Evolutionary conservation across 164 flowering plant genomes (phyloP), one percentile per base, ranked within the genome.

Genomic region (Cinnamomum chago): DNA sequence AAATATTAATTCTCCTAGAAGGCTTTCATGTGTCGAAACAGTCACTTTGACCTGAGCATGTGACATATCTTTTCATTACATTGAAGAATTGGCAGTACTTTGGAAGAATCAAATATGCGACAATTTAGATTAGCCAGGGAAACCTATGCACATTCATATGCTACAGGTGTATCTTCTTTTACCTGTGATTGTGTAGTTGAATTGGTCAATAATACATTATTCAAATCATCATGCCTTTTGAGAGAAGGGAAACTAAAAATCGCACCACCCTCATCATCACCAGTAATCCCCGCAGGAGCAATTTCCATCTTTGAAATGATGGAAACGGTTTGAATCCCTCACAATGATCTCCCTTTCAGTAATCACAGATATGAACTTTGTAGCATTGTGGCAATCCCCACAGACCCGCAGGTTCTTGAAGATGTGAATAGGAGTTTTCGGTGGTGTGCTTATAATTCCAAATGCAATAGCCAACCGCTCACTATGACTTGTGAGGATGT

Each of bases 381-480:
- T 88, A 47, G 81, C 84, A 76, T 67, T 85, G 72, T 86, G 88
- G 75, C 91, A 88, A 73, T 88, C 91, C 60, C 90, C 93, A 79
- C 91, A 90, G 9, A 90, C 91, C 55, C 91, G 75, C 73, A 88
- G 78, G 79, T 90, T 90, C 76, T 88, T 90, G 79, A 87, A 90
- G 33, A 90, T 80, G 68, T 82, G 76, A 68, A 90, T 79, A 20
- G 83, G 70, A 52, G 76, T 86, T 70, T 82, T 82, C 5, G 86
- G 88, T 14, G 87, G 85, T 14, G 88, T 86, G 81, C 75, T 86
- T 22, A 88, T 82, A 33, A 87, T 81, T 20, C 85, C 92, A 80
- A 76, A 90, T 62, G 87, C 88, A 73, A 90, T 90, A 23, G 92
- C 94, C 81, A 90, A 81, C 74, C 94, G 78, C 75, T 88, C 91